Evolutionary conservation across 441 rosid genomes (phyloP).

Genomic region (Biscutella laevigata): DNA sequence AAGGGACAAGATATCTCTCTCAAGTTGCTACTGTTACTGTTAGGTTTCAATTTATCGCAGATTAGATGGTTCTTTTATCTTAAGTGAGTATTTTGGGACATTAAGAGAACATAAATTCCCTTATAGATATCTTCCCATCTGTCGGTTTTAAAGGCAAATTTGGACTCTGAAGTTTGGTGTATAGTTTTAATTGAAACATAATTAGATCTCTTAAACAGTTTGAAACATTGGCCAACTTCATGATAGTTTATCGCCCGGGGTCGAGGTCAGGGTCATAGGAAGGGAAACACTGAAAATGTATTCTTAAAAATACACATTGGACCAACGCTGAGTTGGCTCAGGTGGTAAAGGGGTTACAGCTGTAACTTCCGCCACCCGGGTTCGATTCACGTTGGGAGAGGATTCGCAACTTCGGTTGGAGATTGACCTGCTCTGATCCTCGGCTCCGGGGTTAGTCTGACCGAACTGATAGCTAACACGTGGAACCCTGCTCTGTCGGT

Average conservation of each 20-base stretch:
- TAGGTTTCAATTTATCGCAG: neutral
- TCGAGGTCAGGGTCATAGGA: conserved; percentile 1
- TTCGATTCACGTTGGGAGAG: no score
- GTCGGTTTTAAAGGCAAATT: neutral
- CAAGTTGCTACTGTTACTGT: conserved; percentile 6
- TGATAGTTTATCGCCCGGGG: neutral
- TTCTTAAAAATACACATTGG: no score
- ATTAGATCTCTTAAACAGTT: neutral
- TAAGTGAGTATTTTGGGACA: neutral
- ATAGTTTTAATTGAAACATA: conserved; percentile 7
- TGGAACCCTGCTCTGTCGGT: no score
- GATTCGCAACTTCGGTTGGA: no score
- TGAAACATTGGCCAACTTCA: neutral
- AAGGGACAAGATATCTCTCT: neutral
- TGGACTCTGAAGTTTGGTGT: neutral
- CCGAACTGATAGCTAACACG: no score
- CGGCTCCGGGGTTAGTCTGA: no score
- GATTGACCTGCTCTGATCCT: no score
- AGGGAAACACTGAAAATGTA: neutral
- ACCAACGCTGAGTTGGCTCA: no score
- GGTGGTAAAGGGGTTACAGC: no score
- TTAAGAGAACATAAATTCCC: neutral
- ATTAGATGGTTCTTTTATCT: neutral
- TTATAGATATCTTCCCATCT: neutral
- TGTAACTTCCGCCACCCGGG: no score